phyloP scores from a whole-genome alignment of 202 grass and related monocot species.

The Zoysia matrella region DNA sequence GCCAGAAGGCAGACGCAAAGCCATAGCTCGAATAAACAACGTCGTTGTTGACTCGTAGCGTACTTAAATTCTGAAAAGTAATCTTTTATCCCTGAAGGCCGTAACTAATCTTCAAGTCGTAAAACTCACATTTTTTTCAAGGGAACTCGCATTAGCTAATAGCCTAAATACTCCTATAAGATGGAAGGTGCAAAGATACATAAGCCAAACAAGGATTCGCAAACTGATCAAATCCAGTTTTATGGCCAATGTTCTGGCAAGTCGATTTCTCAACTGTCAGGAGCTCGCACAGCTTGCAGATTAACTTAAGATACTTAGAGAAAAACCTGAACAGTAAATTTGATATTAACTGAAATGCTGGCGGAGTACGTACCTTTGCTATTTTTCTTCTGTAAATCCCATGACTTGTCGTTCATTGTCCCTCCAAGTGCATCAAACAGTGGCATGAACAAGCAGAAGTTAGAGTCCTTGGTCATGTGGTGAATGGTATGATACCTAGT shows the following conservation, averaged over 20 bases:
- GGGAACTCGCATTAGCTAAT: no score
- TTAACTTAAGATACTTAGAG: no score
- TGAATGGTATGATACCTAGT: slow-evolving; percentile 68
- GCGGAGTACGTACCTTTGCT: slow-evolving; percentile 44
- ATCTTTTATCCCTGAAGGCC: background rate
- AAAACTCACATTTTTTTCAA: background rate
- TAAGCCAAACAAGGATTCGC: background rate
- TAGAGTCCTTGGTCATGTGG: slow-evolving; percentile 55
- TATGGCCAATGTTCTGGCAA: background rate
- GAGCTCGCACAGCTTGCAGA: no score
- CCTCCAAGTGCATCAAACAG: slow-evolving; percentile 73
- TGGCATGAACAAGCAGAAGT: slow-evolving; percentile 83
- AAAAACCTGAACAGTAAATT: no score
- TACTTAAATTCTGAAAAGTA: background rate
- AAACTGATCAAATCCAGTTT: background rate
- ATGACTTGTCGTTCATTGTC: slow-evolving; percentile 52
- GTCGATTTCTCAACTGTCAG: background rate
- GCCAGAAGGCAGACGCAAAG: background rate
- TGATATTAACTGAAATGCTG: slow-evolving; percentile 1
- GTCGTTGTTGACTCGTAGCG: background rate
- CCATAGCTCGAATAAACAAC: background rate
- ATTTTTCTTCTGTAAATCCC: slow-evolving; percentile 58
- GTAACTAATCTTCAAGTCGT: background rate
- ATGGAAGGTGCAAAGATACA: background rate
- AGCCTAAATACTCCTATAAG: background rate